These are phyloP conservation scores for Calendula officinalis DNA, from an alignment of 129 eudicot species.

Conservation along the genomic window DNA sequence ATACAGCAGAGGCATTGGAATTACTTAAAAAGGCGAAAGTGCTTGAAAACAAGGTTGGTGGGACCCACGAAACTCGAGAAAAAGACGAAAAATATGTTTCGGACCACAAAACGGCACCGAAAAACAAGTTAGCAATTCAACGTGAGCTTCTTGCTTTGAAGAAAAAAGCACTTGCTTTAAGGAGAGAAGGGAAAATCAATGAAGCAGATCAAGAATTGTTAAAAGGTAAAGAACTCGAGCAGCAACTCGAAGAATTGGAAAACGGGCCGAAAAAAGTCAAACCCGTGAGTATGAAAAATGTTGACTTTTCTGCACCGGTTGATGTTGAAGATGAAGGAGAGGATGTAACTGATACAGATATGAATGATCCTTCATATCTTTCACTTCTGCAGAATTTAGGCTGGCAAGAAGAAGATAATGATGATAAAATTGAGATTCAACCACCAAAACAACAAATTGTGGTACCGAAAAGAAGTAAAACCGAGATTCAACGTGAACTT, in stretches of 20 bases:
- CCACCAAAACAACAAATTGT: slow-evolving; percentile 22
- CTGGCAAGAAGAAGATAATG: slow-evolving; percentile 70
- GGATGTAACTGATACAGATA: slow-evolving; percentile 82
- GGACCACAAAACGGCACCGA: slow-evolving; percentile 37
- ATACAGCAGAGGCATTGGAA: slow-evolving; percentile 59
- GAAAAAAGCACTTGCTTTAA: slow-evolving; percentile 78
- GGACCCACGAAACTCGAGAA: slow-evolving; percentile 27
- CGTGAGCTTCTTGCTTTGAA: slow-evolving; percentile 78
- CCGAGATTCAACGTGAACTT: slow-evolving; percentile 82
- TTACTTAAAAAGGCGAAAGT: slow-evolving; percentile 64
- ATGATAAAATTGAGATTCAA: slow-evolving; percentile 7
- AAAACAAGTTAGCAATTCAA: slow-evolving; percentile 66
- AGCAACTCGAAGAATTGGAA: slow-evolving; percentile 79
- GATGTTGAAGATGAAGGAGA: slow-evolving; percentile 51
- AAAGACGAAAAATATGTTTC: slow-evolving; percentile 22
- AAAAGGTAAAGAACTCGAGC: slow-evolving; percentile 80
- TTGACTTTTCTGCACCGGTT: slow-evolving; percentile 27
- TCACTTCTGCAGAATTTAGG: slow-evolving; percentile 72
- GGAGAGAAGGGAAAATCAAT: slow-evolving; percentile 75
- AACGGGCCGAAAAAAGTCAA: slow-evolving; percentile 35
- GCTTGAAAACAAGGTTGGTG: slow-evolving; percentile 54
- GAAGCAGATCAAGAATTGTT: slow-evolving; percentile 83
- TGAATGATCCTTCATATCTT: slow-evolving; percentile 81
- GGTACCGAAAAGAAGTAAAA: slow-evolving; percentile 52
- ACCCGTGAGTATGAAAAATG: slow-evolving; percentile 25